A percentile compares a stretch with the other conserved stretches of the same genome.
Evolutionary conservation across 2,329 filamentous ascomycete genomes (phyloP).

Genomic region (Microthyrium microscopicum): DNA sequence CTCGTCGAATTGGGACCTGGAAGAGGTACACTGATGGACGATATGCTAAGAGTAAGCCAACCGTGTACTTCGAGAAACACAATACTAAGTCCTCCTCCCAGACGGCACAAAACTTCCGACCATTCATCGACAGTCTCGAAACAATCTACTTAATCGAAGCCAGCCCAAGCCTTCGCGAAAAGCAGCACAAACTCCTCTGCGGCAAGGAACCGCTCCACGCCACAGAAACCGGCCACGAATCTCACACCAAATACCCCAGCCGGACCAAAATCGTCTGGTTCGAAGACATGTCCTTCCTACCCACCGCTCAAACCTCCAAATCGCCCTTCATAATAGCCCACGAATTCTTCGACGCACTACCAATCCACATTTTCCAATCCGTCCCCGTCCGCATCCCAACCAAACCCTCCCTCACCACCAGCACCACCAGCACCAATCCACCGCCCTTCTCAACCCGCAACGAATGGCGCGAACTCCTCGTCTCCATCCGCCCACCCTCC

Average conservation of each 20-base stretch:
- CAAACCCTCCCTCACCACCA: constrained; percentile 17
- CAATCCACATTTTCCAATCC: constrained; percentile 87
- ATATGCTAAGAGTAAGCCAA: constrained; percentile 63
- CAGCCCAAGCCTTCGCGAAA: constrained; percentile 57
- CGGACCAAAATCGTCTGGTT: constrained; percentile 69
- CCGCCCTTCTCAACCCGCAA: constrained; percentile 27
- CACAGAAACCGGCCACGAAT: constrained; percentile 56
- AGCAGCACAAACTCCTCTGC: constrained; percentile 71
- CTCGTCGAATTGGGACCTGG: constrained; percentile 90
- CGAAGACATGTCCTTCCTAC: constrained; percentile 73
- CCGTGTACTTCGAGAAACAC: constrained; percentile 8
- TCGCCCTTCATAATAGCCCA: constrained; percentile 90
- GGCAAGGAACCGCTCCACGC: constrained; percentile 48
- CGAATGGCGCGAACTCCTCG: constrained; percentile 27
- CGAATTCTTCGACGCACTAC: constrained; percentile 96
- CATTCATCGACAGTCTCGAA: constrained; percentile 60
- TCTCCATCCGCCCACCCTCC: constrained; percentile 26
- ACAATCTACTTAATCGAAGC: constrained; percentile 90
- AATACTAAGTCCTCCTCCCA: constrained; percentile 21
- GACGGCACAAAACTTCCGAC: constrained; percentile 73
- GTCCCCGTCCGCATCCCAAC: constrained; percentile 38
- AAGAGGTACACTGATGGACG: constrained; percentile 90
- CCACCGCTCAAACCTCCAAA: constrained; percentile 51
- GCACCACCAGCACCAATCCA: constrained; percentile 30
- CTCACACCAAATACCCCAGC: constrained; percentile 56